Conservation (phyloP, 495 filamentous ascomycete species). For the Lasiosphaeriaceae sp. region DNA sequence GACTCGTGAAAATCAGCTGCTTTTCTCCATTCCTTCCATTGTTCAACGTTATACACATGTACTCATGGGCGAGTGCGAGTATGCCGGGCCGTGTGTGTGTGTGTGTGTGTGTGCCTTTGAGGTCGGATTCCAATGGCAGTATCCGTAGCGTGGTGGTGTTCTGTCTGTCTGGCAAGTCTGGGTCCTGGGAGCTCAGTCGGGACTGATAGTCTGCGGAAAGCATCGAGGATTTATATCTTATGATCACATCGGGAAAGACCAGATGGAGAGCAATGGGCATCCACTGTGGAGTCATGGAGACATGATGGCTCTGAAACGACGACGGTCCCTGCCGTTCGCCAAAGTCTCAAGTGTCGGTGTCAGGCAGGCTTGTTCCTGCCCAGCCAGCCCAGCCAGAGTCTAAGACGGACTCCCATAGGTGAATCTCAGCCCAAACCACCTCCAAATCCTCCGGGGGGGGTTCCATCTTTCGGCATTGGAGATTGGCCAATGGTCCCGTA, state of each 20-base stretch:
- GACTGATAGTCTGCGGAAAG: too few species aligned
- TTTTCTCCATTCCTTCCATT: not conserved
- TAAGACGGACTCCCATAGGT: not conserved
- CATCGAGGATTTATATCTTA: too few species aligned
- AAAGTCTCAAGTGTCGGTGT: not conserved
- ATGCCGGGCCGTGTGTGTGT: not conserved
- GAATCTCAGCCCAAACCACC: not conserved
- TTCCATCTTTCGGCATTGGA: too few species aligned
- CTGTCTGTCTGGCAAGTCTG: too few species aligned
- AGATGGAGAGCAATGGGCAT: too few species aligned
- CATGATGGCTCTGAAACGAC: not conserved
- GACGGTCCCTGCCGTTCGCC: not conserved
- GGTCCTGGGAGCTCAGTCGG: too few species aligned
- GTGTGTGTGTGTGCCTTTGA: too few species aligned
- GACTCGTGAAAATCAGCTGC: not conserved
- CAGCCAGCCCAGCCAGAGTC: not conserved
- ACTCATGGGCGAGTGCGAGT: not conserved
- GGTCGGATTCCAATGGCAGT: too few species aligned
- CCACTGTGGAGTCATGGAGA: not conserved
- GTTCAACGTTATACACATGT: not conserved
- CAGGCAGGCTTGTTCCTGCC: not conserved
- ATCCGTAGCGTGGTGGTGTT: too few species aligned
- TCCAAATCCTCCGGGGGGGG: too few species aligned
- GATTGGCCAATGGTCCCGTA: too few species aligned
- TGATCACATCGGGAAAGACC: too few species aligned